Evolutionary conservation across 352 stramenopile genomes (phyloP).

Genomic region (Globisporangium paddicum): DNA sequence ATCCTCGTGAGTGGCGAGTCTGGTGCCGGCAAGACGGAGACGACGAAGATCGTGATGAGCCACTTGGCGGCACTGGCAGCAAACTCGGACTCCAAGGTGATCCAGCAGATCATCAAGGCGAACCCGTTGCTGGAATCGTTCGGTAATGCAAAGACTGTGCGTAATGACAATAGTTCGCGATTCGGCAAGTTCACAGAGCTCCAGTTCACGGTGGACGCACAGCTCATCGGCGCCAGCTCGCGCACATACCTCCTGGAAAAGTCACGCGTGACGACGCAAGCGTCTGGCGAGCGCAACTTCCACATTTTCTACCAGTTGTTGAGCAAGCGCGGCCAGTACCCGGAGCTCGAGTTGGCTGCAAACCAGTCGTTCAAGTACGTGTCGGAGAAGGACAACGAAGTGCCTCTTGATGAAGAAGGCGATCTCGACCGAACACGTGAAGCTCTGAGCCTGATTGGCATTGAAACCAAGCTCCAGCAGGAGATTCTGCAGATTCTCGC

Average conservation of each 20-base stretch:
- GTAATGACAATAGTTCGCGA: slow-evolving; percentile 83
- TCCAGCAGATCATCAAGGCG: slow-evolving; percentile 94
- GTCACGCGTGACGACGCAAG: slow-evolving; percentile 86
- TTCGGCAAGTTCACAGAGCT: slow-evolving; percentile 89
- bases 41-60: slow-evolving; percentile 95
- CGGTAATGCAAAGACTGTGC: slow-evolving; percentile 82
- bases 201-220: slow-evolving; percentile 67
- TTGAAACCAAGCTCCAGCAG: slow-evolving; percentile 72
- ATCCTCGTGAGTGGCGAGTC: slow-evolving; percentile 95
- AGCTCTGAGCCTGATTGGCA: slow-evolving; percentile 87
- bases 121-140: slow-evolving; percentile 86
- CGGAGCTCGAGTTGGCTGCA: slow-evolving; percentile 46
- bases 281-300: slow-evolving; percentile 88
- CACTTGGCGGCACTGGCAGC: slow-evolving; percentile 85
- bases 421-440: slow-evolving; percentile 70
- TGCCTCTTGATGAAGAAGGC: slow-evolving; percentile 53
- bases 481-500: slow-evolving; percentile 88
- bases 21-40: slow-evolving; percentile 96
- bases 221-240: slow-evolving; percentile 75
- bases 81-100: slow-evolving; percentile 86
- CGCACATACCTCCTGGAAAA: slow-evolving; percentile 92
- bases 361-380: slow-evolving; percentile 70
- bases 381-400: slow-evolving; percentile 23
- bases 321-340: slow-evolving; percentile 47
- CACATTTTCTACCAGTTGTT: slow-evolving; percentile 94